Conservation (phyloP, 2,329 filamentous ascomycete species). For the Penicillium sp. region DNA sequence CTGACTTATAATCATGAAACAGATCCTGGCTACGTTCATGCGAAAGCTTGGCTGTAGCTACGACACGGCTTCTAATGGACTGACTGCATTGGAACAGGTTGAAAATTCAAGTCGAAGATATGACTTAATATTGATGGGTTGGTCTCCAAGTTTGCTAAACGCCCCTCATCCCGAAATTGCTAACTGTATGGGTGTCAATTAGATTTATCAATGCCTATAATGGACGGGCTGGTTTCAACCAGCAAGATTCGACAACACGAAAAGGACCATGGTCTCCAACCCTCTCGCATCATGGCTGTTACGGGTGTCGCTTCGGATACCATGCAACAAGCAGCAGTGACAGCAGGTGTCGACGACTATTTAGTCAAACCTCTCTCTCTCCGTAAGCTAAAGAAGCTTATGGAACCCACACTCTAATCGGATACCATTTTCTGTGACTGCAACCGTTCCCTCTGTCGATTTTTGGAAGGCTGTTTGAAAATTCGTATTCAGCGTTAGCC, state of each 20-base stretch:
- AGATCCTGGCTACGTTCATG: slow-evolving; percentile 41
- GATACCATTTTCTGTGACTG: background rate
- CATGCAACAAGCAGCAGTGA: slow-evolving; percentile 32
- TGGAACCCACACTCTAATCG: slow-evolving; percentile 5
- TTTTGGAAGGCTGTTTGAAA: background rate
- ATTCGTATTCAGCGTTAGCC: background rate
- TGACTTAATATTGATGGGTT: slow-evolving; percentile 39
- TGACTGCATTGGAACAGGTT: slow-evolving; percentile 39
- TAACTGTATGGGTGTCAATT: slow-evolving; percentile 5
- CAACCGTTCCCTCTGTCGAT: background rate
- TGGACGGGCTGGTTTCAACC: slow-evolving; percentile 46
- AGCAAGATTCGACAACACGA: slow-evolving; percentile 40
- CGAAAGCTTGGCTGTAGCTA: slow-evolving; percentile 37
- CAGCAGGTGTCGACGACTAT: slow-evolving; percentile 33
- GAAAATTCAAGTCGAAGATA: slow-evolving; percentile 28
- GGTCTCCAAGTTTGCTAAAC: background rate
- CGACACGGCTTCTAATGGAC: slow-evolving; percentile 40
- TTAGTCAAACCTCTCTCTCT: slow-evolving; percentile 34
- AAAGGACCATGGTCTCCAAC: slow-evolving; percentile 22
- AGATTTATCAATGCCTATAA: slow-evolving; percentile 47
- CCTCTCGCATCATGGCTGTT: slow-evolving; percentile 32
- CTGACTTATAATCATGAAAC: background rate
- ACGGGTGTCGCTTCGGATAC: slow-evolving; percentile 33
- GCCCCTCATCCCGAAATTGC: background rate
- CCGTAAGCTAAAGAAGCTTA: slow-evolving; percentile 31